These are phyloP conservation scores for Arachis monticola DNA, from an alignment of 331 rosid genomes.

Conservation along the genomic window DNA sequence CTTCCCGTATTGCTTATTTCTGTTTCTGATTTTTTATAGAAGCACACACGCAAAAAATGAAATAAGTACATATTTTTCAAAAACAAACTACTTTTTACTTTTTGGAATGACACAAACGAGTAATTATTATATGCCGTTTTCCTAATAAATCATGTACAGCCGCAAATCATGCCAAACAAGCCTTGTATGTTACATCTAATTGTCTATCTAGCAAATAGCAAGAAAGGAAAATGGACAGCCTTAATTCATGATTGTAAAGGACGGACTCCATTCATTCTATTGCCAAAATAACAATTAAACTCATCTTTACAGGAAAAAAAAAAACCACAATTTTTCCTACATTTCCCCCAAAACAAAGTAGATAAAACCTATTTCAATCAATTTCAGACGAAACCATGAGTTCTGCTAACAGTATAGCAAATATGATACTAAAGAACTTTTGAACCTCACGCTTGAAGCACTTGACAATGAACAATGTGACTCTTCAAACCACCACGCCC, in stretches of 20 bases:
- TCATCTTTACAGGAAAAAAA: conserved; percentile 47
- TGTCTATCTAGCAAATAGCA: not conserved
- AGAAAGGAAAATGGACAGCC: conserved; percentile 43
- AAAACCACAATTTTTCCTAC: conserved; percentile 37
- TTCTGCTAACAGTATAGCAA: conserved; percentile 44
- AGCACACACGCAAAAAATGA: not conserved
- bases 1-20: too few relatives aligned
- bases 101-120: too few relatives aligned
- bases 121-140: conserved; percentile 32
- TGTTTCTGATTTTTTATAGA: too few relatives aligned
- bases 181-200: conserved; percentile 28
- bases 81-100: not conserved
- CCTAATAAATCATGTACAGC: conserved; percentile 49
- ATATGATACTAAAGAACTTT: conserved; percentile 23
- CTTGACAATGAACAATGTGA: conserved; percentile 97
- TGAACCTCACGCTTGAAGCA: conserved; percentile 83
- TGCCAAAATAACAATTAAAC: conserved; percentile 55
- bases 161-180: conserved; percentile 59
- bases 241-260: conserved; percentile 56
- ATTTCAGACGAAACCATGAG: conserved; percentile 38
- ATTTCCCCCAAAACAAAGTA: conserved; percentile 39
- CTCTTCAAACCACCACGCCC: conserved; percentile 90
- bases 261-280: conserved; percentile 63
- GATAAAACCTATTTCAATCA: conserved; percentile 31
- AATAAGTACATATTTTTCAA: not conserved